Base-by-base conservation (phyloP, 1,284 basidiomycete species). In the Sanguinoderma infundibulare region DNA sequence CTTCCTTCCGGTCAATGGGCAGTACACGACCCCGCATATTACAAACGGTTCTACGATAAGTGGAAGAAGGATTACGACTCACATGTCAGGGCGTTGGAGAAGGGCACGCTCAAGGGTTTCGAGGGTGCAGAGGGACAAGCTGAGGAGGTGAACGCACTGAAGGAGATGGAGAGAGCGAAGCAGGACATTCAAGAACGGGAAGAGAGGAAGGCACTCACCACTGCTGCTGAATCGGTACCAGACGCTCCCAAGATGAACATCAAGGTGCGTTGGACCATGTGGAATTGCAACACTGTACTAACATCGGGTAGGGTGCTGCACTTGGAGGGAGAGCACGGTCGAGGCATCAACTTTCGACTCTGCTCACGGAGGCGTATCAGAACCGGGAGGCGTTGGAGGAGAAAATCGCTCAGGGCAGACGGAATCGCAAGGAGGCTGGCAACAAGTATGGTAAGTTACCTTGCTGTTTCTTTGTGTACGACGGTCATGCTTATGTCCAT, bases 381-480 rank as follows among this genome's bases (percentile, higher is more conserved):
- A 93, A 93, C 69, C 83, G 91, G 36, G 91, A 92, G 62, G 84
- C 83, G 0, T 69, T 94, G 65, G 92, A 94, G 71, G 91, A 93
- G 65, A 86, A 77, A 76, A 91, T 94, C 68, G 91, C 91, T 0
- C 85, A 91, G 72, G 91, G 89, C 1, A 82, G 87, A 62, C 81
- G 90, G 67, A 94, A 94, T 70, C 82, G 91, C 64, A 94, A 93
- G 71, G 92, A 94, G 71, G 91, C 92, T 0, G 91, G 92, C 8
- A 93, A 92, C 73, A 94, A 93, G 79, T 94, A 94, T 66, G 92
- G 91, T 89, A 64, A 62, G 83, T 64, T 14, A 15, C 15, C 14
- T n/a, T 34, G 14, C 20, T 1, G 28, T 7, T 22, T 14, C 3
- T 20, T n/a, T 10, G 20, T 47, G 2, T 22, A 20, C 28, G 39